Conservation (phyloP, 2,329 filamentous ascomycete genomes). For the Sporothrix inflata region DNA sequence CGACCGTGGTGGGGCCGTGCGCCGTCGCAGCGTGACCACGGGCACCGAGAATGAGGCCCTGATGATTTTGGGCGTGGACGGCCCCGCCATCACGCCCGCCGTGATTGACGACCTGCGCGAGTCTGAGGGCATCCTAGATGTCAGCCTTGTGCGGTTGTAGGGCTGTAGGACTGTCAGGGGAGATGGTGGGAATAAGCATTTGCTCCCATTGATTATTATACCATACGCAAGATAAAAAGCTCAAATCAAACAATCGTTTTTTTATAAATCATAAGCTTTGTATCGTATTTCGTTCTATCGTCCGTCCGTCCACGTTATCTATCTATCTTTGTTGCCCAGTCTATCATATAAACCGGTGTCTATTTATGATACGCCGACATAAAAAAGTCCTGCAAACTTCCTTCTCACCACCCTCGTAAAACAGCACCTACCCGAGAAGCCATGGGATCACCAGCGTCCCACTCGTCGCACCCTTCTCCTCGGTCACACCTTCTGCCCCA, state of each 20-base stretch:
- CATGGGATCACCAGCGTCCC: conserved; percentile 25
- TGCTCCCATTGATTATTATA: too few species aligned
- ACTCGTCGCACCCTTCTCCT: not conserved
- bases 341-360: not conserved
- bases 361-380: not conserved
- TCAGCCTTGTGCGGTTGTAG: conserved; percentile 51
- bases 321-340: not conserved
- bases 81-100: conserved; percentile 59
- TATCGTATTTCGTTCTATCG: not conserved
- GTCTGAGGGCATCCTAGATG: conserved; percentile 58
- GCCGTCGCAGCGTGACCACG: conserved; percentile 36
- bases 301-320: not conserved
- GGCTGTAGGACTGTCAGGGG: not conserved
- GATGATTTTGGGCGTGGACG: conserved; percentile 79
- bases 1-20: conserved; percentile 39
- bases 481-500: conserved; percentile 29
- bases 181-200: not conserved
- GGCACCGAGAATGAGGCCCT: conserved; percentile 66
- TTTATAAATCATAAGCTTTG: not conserved
- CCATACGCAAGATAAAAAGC: not conserved
- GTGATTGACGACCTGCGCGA: conserved; percentile 54
- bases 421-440: conserved; percentile 10
- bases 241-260: not conserved
- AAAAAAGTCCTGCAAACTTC: not conserved
- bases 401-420: not conserved